These are phyloP conservation scores for Fusarium verticillioides DNA, from an alignment of 2,329 filamentous ascomycete genomes.

Conservation along the genomic window DNA sequence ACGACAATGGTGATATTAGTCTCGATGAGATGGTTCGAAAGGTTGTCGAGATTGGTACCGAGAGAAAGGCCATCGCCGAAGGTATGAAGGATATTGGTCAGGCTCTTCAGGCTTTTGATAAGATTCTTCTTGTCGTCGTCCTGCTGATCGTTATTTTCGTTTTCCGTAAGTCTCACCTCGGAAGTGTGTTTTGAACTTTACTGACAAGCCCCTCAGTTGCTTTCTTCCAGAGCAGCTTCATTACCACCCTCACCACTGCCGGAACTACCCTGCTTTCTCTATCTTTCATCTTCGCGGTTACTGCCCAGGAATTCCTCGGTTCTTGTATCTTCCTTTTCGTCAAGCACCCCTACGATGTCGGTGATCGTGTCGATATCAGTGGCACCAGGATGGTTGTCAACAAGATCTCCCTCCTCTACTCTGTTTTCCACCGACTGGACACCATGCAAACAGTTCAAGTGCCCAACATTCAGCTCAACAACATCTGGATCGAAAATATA, in stretches of 20 bases:
- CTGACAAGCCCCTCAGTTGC: conserved; percentile 64
- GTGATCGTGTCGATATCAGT: conserved; percentile 87
- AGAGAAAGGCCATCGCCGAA: conserved; percentile 87
- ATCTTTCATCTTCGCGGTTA: conserved; percentile 96
- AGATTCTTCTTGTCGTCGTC: conserved; percentile 83
- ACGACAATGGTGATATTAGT: conserved; percentile 93
- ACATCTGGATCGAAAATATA: conserved; percentile 94
- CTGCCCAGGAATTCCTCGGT: conserved; percentile 93
- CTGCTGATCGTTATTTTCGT: conserved; percentile 84
- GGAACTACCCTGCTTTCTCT: conserved; percentile 92
- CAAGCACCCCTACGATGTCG: conserved; percentile 97
- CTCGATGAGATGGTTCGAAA: conserved; percentile 95
- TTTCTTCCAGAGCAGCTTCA: conserved; percentile 88
- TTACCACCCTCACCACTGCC: conserved; percentile 86
- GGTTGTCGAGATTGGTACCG: conserved; percentile 83
- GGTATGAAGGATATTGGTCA: conserved; percentile 99
- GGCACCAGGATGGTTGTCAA: conserved; percentile 82
- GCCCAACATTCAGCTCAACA: conserved; percentile 92
- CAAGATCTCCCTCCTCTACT: conserved; percentile 93
- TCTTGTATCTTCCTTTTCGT: conserved; percentile 99
- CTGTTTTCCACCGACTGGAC: conserved; percentile 86
- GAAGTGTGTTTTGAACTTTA: not conserved
- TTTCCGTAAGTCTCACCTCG: conserved; percentile 67
- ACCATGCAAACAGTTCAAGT: conserved; percentile 82
- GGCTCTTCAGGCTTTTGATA: conserved; percentile 90